Conservation (phyloP, 2,329 filamentous ascomycete species). For the Clarireedia sp. region DNA sequence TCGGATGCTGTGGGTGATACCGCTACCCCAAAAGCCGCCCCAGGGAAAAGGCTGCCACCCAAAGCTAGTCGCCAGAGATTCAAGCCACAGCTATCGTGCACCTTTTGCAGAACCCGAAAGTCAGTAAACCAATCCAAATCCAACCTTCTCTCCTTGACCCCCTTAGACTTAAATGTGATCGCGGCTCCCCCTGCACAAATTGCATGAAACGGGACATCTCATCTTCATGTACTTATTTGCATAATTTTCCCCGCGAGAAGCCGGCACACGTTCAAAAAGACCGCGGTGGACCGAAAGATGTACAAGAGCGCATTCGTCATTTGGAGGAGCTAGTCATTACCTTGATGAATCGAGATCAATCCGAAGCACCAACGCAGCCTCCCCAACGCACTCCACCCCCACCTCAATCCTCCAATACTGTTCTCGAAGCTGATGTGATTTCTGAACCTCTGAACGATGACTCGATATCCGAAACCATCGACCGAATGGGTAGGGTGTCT, state of each 20-base stretch:
- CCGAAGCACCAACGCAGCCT: not conserved
- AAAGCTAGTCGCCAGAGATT: conserved; percentile 16
- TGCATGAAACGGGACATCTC: conserved; percentile 42
- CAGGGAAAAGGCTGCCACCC: not conserved
- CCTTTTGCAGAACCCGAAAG: conserved; percentile 23
- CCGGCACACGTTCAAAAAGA: conserved; percentile 11
- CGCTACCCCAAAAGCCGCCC: no score
- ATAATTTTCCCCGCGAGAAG: conserved; percentile 33
- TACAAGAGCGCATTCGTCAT: conserved; percentile 44
- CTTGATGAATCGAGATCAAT: conserved; percentile 35
- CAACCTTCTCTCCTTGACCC: not conserved
- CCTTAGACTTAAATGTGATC: conserved; percentile 41
- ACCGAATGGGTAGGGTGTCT: conserved; percentile 19
- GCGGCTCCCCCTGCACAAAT: conserved; percentile 42
- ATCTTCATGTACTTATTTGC: conserved; percentile 41
- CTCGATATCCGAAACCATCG: conserved; percentile 10
- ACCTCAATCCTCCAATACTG: not conserved
- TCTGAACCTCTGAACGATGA: not conserved
- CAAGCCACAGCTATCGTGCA: conserved; percentile 26
- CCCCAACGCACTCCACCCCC: not conserved
- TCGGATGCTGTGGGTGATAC: no score
- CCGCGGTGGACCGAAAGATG: conserved; percentile 33
- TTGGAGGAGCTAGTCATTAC: conserved; percentile 49
- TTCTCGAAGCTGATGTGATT: not conserved
- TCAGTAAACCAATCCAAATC: conserved; percentile 6